phyloP scores from a whole-genome alignment of 257 asterid species.

The Phtheirospermum japonicum region DNA sequence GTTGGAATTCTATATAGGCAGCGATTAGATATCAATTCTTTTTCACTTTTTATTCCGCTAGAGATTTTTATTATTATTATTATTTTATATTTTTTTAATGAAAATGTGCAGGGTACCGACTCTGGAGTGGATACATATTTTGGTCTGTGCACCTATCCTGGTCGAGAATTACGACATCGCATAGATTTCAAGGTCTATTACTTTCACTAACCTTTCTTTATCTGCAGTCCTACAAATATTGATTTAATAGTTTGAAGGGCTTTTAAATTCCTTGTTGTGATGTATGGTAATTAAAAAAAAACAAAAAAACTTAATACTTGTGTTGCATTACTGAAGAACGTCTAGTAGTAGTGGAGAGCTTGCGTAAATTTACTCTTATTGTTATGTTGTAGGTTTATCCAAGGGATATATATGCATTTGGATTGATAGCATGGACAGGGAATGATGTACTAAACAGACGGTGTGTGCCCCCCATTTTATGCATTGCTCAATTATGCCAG shows the following conservation, averaged over 20 bases:
- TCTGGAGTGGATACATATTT: conserved; percentile 92
- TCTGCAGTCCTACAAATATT: conserved; percentile 1
- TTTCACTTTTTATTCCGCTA: no score
- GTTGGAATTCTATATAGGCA: no score
- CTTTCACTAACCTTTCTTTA: neutral
- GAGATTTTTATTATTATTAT: no score
- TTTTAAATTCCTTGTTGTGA: conserved; percentile 15
- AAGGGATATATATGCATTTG: conserved; percentile 87
- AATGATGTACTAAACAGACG: conserved; percentile 91
- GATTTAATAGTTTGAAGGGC: no score
- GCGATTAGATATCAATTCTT: no score
- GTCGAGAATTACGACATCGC: conserved; percentile 80
- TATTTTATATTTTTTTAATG: no score
- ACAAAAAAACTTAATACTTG: no score
- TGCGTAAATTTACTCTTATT: neutral
- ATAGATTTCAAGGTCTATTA: conserved; percentile 75
- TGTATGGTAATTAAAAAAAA: conserved; percentile 1
- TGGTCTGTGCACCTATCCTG: conserved; percentile 92
- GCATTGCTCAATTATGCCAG: conserved; percentile 1
- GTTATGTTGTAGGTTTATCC: conserved; percentile 70
- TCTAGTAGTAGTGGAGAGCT: neutral
- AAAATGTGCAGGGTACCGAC: conserved; percentile 61
- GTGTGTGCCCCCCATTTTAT: conserved; percentile 34
- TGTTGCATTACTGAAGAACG: conserved; percentile 9
- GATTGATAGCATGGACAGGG: conserved; percentile 96